Evolutionary conservation across 257 asterid species (phyloP), one percentile per base, ranked within the genome.

Genomic region (Ilex asprella): DNA sequence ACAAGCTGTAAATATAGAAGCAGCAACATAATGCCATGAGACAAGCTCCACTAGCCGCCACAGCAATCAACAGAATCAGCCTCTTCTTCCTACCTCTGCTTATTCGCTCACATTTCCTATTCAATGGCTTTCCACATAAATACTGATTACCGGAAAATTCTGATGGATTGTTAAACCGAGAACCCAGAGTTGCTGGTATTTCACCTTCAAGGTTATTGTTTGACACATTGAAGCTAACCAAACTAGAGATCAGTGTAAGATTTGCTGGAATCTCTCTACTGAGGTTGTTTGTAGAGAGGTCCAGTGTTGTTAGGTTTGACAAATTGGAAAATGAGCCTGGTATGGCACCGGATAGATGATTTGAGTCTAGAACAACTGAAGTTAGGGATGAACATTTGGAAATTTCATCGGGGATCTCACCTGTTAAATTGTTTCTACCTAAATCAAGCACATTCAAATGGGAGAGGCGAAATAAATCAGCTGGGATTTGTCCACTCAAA

Each of bases 21-120:
- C 95, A 86, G 67, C 91, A 86, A 59, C 86, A 86, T 31, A 88
- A 81, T 30, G 81, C 55, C 70, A 75, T 75, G 44, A 86, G 75
- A 64, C 84, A 70, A 55, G 82, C 75, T 39, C 91, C 95, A 35
- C 84, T 77, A 7, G 90, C 85, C 49, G 87, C 81, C 67, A 84
- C 76, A 5, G 91, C 95, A 64, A 82, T 65, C 32, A 86, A 81
- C 74, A 84, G 50, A 67, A 86, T 78, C 66, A 86, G 61, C 63
- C 72, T 74, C 67, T 86, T 84, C 68, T 59, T 84, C 57, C 73
- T 75, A 14, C 64, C 75, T 13, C 31, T 58, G 55, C 61, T 74
- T 59, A 62, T 64, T 56, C 21, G 71, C 12, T 75, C 73, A 39
- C 95, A 86, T 72, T 68, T 67, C 66, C 62, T 76, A 15, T 61